A percentile compares a stretch with the other conserved stretches of the same genome.
Conservation (phyloP, 148 eudicot species). For the Bassia scoparia region DNA sequence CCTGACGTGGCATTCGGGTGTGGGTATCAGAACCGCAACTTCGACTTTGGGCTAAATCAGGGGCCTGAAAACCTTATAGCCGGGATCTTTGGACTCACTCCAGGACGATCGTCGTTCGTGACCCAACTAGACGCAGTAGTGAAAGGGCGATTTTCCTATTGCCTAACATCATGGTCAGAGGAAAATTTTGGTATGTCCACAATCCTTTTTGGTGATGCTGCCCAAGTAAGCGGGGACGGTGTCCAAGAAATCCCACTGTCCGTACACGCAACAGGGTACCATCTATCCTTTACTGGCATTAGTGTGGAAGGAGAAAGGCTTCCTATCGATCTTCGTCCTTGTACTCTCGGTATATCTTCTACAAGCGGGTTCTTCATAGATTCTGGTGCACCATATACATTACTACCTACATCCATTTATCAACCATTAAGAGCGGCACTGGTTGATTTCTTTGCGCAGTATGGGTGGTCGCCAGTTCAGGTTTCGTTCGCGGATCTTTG, state of each 20-base stretch:
- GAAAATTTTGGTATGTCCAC: not conserved
- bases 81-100: slow-evolving; percentile 6
- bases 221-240: not conserved
- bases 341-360: not conserved
- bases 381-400: slow-evolving; percentile 11
- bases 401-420: not conserved
- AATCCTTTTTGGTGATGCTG: slow-evolving; percentile 6
- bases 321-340: not conserved
- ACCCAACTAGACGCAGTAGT: not conserved
- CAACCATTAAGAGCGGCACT: not conserved
- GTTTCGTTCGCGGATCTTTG: not conserved
- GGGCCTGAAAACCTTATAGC: not conserved
- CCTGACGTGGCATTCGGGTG: slow-evolving; percentile 10
- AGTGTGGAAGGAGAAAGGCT: slow-evolving; percentile 9
- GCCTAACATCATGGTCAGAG: slow-evolving; percentile 6
- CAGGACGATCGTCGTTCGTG: not conserved
- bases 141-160: slow-evolving; percentile 15
- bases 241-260: slow-evolving; percentile 4
- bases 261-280: too few relatives aligned
- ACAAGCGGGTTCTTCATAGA: slow-evolving; percentile 5
- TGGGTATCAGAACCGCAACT: not conserved
- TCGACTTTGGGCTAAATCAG: not conserved
- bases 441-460: not conserved
- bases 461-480: not conserved
- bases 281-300: not conserved